Conservation (phyloP, 2,329 filamentous ascomycete genomes). For the Tolypocladium tropicale region DNA sequence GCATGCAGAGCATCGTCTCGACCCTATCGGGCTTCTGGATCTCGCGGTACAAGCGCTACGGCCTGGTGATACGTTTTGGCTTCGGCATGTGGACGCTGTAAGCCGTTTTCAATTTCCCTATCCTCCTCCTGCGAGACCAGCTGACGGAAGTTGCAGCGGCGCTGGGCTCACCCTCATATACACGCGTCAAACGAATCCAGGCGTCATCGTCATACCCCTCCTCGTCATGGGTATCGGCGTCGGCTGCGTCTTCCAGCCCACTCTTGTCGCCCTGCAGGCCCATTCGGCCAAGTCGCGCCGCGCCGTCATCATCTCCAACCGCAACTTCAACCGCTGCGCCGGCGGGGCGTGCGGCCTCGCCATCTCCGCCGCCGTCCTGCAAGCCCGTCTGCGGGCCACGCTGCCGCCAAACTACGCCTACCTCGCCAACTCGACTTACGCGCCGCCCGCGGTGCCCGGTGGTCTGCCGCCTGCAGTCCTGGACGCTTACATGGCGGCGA, state of each 20-base stretch:
- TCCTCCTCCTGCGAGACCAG: neutral
- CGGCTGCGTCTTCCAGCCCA: slow-evolving; percentile 33
- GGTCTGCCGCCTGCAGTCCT: slow-evolving; percentile 7
- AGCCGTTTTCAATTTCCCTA: slow-evolving; percentile 3
- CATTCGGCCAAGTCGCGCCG: slow-evolving; percentile 46
- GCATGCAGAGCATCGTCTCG: slow-evolving; percentile 33
- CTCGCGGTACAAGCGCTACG: slow-evolving; percentile 44
- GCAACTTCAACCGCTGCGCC: slow-evolving; percentile 51
- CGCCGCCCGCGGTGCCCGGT: slow-evolving; percentile 10
- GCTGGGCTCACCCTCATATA: slow-evolving; percentile 42
- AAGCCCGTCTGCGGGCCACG: slow-evolving; percentile 15
- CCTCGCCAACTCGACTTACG: slow-evolving; percentile 18
- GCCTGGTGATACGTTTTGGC: slow-evolving; percentile 42
- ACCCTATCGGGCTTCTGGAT: slow-evolving; percentile 47
- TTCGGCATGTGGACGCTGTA: slow-evolving; percentile 25
- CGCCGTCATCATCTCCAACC: slow-evolving; percentile 50
- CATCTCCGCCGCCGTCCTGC: slow-evolving; percentile 40
- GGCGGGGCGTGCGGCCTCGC: slow-evolving; percentile 48
- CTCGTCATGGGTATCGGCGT: slow-evolving; percentile 21
- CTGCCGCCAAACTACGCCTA: slow-evolving; percentile 14
- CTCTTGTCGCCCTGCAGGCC: slow-evolving; percentile 37
- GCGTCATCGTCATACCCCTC: slow-evolving; percentile 37
- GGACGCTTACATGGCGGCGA: slow-evolving; percentile 40
- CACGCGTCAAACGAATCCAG: slow-evolving; percentile 30
- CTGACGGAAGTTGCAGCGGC: slow-evolving; percentile 21